Evolutionary conservation across 1,284 basidiomycete genomes (phyloP), one percentile per base, ranked within the genome.

Genomic region (Sporisorium iseilematis-ciliati): DNA sequence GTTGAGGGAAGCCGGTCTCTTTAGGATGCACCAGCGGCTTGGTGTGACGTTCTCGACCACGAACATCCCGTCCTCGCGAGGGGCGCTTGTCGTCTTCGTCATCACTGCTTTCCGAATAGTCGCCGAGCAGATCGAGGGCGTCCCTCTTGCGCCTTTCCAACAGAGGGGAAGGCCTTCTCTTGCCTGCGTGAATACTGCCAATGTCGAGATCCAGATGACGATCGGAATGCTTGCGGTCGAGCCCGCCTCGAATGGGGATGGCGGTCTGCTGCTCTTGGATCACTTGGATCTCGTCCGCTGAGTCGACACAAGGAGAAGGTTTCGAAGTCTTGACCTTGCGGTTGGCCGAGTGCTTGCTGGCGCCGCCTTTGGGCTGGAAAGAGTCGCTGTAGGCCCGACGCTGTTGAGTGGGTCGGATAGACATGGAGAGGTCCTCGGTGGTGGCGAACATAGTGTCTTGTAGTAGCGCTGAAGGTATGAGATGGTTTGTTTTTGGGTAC

Each of bases 201-300:
- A 66, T 41, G n/a, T 65, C 42, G 23, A 75, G 72, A 26, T 75
- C 65, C 18, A 43, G 43, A 40, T 74, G 65, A 26, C 71, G 65
- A 38, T 61, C 45, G 11, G 65, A 57, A 3, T 61, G 55, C 35
- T 46, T 21, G 6, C 48, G 57, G 11, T 46, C 40, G 7, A 46
- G 35, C 11, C n/a, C 26, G 4, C 50, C 14, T 14, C 56, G 65
- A 16, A 75, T 75, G 20, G 66, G 66, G 23, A 75, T 75, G 21
- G 72, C 71, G 3, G 53, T 25, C 23, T 55, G 57, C n/a, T 54
- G 46, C 14, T 75, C 63, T 33, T 66, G 56, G 29, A 75, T 56
- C 46, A 75, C 72, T 20, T 69, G 62, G n/a, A 75, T 75, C 21
- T 64, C 62, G 31, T 75, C 72, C 5, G 56, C 45, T 7, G 63